A percentile compares a stretch with the other conserved stretches of the same genome.
Conservation (phyloP, 768 basidiomycete species). For the Boletus pseudo-olivaceus region DNA sequence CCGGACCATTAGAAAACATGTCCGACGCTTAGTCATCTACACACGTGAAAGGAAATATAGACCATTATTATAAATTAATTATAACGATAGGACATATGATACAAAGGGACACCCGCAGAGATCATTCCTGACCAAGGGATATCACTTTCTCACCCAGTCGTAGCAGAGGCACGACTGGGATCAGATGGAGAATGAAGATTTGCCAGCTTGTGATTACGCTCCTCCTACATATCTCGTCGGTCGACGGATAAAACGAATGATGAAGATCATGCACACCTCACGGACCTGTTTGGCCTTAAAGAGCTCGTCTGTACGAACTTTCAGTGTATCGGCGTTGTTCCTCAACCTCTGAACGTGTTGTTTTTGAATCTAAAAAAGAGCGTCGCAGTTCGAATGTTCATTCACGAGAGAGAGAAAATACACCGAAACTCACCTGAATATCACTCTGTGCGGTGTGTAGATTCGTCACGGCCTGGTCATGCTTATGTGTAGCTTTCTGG, state of each 20-base stretch:
- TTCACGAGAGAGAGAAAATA: background rate
- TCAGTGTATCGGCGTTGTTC: slow-evolving; percentile 17
- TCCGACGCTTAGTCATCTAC: slow-evolving; percentile 27
- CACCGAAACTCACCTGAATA: slow-evolving; percentile 35
- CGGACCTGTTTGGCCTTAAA: slow-evolving; percentile 18
- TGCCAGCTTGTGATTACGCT: slow-evolving; percentile 18
- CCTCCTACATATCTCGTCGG: slow-evolving; percentile 7
- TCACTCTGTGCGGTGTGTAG: slow-evolving; percentile 42
- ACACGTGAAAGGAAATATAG: background rate
- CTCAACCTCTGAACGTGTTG: slow-evolving; percentile 20
- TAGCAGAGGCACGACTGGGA: background rate
- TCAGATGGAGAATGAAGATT: background rate
- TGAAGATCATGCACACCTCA: slow-evolving; percentile 15
- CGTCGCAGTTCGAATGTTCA: background rate
- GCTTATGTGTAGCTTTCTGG: slow-evolving; percentile 50
- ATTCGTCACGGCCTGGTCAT: slow-evolving; percentile 45
- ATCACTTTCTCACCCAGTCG: background rate
- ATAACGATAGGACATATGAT: background rate
- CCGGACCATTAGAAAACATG: slow-evolving; percentile 7
- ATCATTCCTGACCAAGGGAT: background rate
- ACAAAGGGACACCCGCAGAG: background rate
- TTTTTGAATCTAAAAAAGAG: slow-evolving; percentile 22
- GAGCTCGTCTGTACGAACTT: slow-evolving; percentile 19
- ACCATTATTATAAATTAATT: background rate
- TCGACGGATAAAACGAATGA: background rate